Evolutionary conservation across 176 grass and related monocot species (phyloP), one percentile per base, ranked within the genome.

Genomic region (Lolium perenne): DNA sequence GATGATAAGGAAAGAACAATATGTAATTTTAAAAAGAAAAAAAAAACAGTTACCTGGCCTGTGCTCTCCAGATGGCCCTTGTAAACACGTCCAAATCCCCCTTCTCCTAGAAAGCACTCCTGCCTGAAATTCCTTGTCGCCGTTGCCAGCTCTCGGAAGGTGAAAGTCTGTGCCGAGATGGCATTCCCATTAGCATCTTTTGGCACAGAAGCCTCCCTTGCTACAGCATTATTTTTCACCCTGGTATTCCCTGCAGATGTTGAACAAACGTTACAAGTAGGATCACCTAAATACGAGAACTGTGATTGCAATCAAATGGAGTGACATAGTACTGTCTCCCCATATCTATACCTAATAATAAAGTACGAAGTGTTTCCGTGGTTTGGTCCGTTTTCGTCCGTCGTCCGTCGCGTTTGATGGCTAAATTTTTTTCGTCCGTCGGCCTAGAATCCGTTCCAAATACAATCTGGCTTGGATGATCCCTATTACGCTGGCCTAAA

Each of bases 1-100:
- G 35, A 53, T 32, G 38, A 25, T 21, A 69, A 65, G 82, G 82
- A 14, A 69, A 72, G 77, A 82, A 15, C 81, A 62, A 25, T 25
- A 82, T 26, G 1, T 0, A 35, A 69, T 23, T 85, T 75, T 12
- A 5, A 6, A 14, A 47, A 38, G 14, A 76, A 60, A 8, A 72
- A 47, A 47, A 29, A 79, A 60, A 8, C 66, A 91, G 58, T 86
- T 89, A 96, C 94, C 91, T 93, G 94, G 78, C 91, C 89, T 25
- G 89, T 90, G 67, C 74, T 91, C 68, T 96, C 94, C 8, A 96
- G 82, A 32, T 43, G 81, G 3, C 94, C 94, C 85, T 88, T 91
- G 85, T 97, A 97, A 87, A 97, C 94, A 59, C 86, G 90, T 26
- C 94, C 94, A 60, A 97, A 96, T 1, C 94, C 94, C 50, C 94